Evolutionary conservation across 331 rosid species (phyloP), one percentile per base, ranked within the genome.

Genomic region (Malus hybrid): DNA sequence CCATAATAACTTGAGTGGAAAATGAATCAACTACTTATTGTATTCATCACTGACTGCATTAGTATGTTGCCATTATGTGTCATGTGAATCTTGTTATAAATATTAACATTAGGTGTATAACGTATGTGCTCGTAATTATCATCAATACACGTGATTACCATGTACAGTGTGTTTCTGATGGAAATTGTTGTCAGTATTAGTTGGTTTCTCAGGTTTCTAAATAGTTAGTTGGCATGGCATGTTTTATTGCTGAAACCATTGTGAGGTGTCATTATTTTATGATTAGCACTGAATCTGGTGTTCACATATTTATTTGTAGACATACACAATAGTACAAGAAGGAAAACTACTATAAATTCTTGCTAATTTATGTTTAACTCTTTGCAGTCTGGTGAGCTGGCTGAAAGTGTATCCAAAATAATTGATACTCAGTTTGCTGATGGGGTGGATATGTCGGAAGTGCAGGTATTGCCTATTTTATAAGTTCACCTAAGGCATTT

Each of bases 401-500:
- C 99, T 61, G 99, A 92, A 86, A 95, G 97, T 56, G 91, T 92
- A 69, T 84, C 96, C 76, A 95, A 90, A 85, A 95, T 95, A 77
- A 90, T 95, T 69, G 97, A 95, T 79, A 56, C 90, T 72, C 95
- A 92, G 76, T 86, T 80, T 66, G 83, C 83, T 11, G 97, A 90
- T 63, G 96, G 93, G 79, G 88, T 90, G 76, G 97, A 92, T 81
- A 95, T 95, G 93, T 87, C 97, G 60, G 97, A 95, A 87, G 97
- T 95, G 74, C 97, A 95, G 97, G 99, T 95, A 86, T 75, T 28
- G 46, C 60, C 74, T 50, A 74, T 75, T 61, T 73, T 73, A 71
- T 82, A 13, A 48, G 76, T 39, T 39, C 46, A 39, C 64, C 31
- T 4, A 24, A 71, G 76, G 12, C 36, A 68, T 39, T 73, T 50